Conservation (phyloP, 2,329 filamentous ascomycete species). For the Cercospora berteroae region DNA sequence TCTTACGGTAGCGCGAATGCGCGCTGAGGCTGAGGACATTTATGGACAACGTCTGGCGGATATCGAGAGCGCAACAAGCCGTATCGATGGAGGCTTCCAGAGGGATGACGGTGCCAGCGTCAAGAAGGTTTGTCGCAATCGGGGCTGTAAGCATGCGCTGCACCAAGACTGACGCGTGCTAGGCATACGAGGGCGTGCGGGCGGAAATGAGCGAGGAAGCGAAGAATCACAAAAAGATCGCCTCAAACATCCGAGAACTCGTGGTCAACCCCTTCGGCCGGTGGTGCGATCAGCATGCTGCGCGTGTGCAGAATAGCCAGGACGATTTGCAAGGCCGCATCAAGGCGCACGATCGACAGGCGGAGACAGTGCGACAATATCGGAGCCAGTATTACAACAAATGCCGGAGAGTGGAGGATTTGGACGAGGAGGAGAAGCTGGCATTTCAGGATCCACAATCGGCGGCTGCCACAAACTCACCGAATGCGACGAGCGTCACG, state of each 20-base stretch:
- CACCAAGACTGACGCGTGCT: slow-evolving; percentile 19
- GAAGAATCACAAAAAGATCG: slow-evolving; percentile 90
- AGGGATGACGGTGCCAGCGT: slow-evolving; percentile 94
- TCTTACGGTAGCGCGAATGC: slow-evolving; percentile 84
- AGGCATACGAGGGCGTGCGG: slow-evolving; percentile 93
- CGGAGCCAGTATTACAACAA: slow-evolving; percentile 98
- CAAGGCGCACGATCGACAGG: slow-evolving; percentile 89
- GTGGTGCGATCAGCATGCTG: slow-evolving; percentile 94
- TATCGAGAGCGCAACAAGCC: slow-evolving; percentile 79
- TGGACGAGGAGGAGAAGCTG: slow-evolving; percentile 98
- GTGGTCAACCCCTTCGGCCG: slow-evolving; percentile 91
- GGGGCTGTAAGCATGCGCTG: background rate
- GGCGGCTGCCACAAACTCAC: slow-evolving; percentile 47
- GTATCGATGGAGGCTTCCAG: slow-evolving; percentile 76
- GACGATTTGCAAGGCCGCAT: slow-evolving; percentile 88
- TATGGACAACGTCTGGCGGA: slow-evolving; percentile 80
- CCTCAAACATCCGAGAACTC: slow-evolving; percentile 91
- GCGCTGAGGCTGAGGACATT: slow-evolving; percentile 89
- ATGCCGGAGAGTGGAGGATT: slow-evolving; percentile 89
- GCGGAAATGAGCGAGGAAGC: slow-evolving; percentile 88
- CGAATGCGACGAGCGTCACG: slow-evolving; percentile 47
- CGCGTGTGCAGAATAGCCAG: slow-evolving; percentile 87
- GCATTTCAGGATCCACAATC: slow-evolving; percentile 83
- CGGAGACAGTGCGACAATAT: slow-evolving; percentile 85
- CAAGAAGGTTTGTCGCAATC: slow-evolving; percentile 67